Base-by-base conservation (phyloP, 352 stramenopile species). In the Phytophthora podocarpi region DNA sequence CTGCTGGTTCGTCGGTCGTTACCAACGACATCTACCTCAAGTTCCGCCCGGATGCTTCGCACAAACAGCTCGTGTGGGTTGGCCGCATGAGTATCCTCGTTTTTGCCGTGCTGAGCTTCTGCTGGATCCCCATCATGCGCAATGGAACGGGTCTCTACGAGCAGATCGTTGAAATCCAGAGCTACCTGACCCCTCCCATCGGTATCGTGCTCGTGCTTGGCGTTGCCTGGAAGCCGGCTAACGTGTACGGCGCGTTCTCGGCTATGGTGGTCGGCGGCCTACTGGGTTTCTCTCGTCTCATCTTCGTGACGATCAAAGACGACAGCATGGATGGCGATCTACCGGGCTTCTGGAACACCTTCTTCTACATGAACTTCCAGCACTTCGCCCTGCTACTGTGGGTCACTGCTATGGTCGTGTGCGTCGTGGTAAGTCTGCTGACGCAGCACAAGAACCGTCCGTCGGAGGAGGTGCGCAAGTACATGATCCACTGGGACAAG, bases 301-400 rank as follows among this genome's bases (percentile, higher is more conserved):
- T 90, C 46, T 88, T 87, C 48, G 70, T 86, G 37, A 82, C 72
- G 16, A 80, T 79, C 39, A 79, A 81, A 42, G 68, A 77, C 28
- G 66, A 83, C 46, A 65, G 43, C 36, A 68, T 76, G 49, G 67
- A 80, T 24, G 75, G 72, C 37, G 52, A 76, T 12, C 63, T 82
- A n/a, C 70, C 76, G 5, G 49, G 16, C 11, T 51, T 83, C 15
- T 53, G 68, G 34, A 74, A 90, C 52, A 69, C 65, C 0, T 90
- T 87, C 45, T 87, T 87, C 53, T 84, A 85, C 66, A 84, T 90
- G 69, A 83, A 87, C 61, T 90, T 90, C 56, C 71, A 86, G 63
- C 78, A 87, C 62, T 89, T 86, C 58, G 76, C 80, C 2, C 66
- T 82, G 61, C 37, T 90, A 40, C 64, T 85, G 35, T 88, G 75